phyloP scores from a whole-genome alignment of 2,329 filamentous ascomycete genomes.

The Sporothrix sp. region DNA sequence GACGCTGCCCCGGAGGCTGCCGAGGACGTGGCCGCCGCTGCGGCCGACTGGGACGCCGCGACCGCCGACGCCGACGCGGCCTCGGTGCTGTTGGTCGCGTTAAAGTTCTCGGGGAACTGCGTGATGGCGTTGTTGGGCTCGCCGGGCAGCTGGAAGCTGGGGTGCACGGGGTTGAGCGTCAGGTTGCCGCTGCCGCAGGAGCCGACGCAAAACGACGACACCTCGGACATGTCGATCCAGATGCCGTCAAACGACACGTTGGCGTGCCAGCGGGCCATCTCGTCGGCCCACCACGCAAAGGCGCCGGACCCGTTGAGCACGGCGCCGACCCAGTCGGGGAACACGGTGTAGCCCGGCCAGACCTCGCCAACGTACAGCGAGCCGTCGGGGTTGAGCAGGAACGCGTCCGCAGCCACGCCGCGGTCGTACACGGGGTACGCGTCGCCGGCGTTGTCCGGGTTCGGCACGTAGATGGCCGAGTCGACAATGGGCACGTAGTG shows the following conservation, averaged over 20 bases:
- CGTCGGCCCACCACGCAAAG: conserved; percentile 53
- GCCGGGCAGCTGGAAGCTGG: conserved; percentile 54
- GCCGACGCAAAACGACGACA: conserved; percentile 44
- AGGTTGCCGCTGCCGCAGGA: conserved; percentile 59
- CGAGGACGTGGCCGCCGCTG: conserved; percentile 19
- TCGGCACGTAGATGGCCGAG: conserved; percentile 57
- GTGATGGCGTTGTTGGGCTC: conserved; percentile 51
- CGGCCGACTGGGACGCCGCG: conserved; percentile 30
- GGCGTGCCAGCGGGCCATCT: conserved; percentile 30
- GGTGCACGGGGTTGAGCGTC: conserved; percentile 58
- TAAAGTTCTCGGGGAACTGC: conserved; percentile 60
- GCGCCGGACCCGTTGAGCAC: conserved; percentile 50
- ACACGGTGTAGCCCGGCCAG: conserved; percentile 65
- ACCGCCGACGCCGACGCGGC: conserved; percentile 49
- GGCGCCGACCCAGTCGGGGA: conserved; percentile 55
- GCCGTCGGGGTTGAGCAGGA: conserved; percentile 49
- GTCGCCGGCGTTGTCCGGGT: conserved; percentile 60
- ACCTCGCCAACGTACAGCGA: conserved; percentile 51
- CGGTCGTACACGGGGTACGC: conserved; percentile 52
- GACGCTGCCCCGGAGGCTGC: too few species aligned
- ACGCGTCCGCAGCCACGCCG: conserved; percentile 45
- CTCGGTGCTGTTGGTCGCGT: conserved; percentile 58
- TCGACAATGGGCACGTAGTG: conserved; percentile 71
- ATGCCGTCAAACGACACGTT: conserved; percentile 41
- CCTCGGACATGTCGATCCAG: conserved; percentile 51